These are phyloP conservation scores for Megacollybia platyphylla DNA, from an alignment of 1,284 basidiomycete species.

Conservation along the genomic window DNA sequence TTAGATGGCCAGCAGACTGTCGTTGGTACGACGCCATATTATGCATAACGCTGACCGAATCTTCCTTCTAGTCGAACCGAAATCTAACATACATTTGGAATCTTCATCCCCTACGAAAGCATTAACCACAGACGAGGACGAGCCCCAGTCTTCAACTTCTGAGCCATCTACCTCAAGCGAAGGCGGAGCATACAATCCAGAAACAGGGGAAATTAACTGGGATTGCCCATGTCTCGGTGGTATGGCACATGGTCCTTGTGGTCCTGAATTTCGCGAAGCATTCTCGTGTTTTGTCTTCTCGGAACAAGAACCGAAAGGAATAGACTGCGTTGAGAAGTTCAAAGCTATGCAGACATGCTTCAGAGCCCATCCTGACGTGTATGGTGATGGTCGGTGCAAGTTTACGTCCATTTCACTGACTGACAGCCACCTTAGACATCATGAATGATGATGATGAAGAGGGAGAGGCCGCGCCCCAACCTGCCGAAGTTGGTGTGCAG, in stretches of 20 bases:
- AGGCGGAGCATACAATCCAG: constrained; percentile 72
- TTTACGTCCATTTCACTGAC: neutral
- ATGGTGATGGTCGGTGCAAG: constrained; percentile 71
- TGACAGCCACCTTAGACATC: neutral
- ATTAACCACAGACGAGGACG: constrained; percentile 4
- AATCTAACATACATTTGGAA: neutral
- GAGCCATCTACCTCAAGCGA: constrained; percentile 14
- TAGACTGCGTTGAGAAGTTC: constrained; percentile 97
- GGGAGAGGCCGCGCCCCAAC: neutral
- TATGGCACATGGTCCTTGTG: constrained; percentile 97
- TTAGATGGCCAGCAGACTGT: constrained; percentile 21
- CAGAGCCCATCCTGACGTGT: constrained; percentile 88
- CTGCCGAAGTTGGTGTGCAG: too few species aligned
- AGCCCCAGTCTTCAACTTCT: constrained; percentile 9
- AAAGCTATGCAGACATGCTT: constrained; percentile 98
- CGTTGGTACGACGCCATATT: constrained; percentile 3
- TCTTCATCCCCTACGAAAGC: neutral
- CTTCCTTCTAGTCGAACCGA: neutral
- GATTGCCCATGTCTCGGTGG: constrained; percentile 96
- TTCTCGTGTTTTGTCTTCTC: constrained; percentile 97
- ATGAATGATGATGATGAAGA: neutral
- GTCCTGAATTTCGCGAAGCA: constrained; percentile 86
- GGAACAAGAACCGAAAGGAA: constrained; percentile 93
- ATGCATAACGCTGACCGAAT: neutral
- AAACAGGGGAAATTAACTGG: constrained; percentile 97